Conservation (phyloP, 139 green algal genomes). For the Coelastrella sp. region DNA sequence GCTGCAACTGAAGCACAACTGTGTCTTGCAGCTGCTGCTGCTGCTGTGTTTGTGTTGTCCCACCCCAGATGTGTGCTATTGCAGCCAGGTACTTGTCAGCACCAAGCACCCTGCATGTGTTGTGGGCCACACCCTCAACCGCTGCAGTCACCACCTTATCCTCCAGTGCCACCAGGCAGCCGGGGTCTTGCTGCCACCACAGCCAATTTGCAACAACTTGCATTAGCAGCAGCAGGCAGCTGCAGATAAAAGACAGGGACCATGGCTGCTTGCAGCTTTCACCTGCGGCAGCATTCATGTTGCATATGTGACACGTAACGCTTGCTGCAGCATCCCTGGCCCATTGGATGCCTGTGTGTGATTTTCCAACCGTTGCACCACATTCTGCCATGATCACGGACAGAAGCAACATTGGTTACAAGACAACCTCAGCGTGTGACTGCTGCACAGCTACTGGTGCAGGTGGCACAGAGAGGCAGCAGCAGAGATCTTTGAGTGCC, state of each 20-base stretch:
- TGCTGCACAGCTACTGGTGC: too few species aligned
- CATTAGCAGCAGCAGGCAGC: slow-evolving; percentile 28
- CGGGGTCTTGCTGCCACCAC: not conserved
- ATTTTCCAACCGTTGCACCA: too few species aligned
- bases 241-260: not conserved
- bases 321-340: too few species aligned
- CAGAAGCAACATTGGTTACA: too few species aligned
- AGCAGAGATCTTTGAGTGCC: not conserved
- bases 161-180: not conserved
- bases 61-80: not conserved
- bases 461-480: too few species aligned
- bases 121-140: not conserved
- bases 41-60: not conserved
- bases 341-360: too few species aligned
- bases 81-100: not conserved
- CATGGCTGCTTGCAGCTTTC: not conserved
- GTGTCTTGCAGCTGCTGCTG: not conserved
- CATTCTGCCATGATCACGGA: too few species aligned
- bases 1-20: not conserved
- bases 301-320: not conserved
- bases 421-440: too few species aligned
- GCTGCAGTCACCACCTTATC: not conserved
- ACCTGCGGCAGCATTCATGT: not conserved
- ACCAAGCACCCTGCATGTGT: not conserved
- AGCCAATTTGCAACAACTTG: slow-evolving; percentile 21